Conservation (phyloP, 371 early-diverging fungal species). For the Mortierella sp. region DNA sequence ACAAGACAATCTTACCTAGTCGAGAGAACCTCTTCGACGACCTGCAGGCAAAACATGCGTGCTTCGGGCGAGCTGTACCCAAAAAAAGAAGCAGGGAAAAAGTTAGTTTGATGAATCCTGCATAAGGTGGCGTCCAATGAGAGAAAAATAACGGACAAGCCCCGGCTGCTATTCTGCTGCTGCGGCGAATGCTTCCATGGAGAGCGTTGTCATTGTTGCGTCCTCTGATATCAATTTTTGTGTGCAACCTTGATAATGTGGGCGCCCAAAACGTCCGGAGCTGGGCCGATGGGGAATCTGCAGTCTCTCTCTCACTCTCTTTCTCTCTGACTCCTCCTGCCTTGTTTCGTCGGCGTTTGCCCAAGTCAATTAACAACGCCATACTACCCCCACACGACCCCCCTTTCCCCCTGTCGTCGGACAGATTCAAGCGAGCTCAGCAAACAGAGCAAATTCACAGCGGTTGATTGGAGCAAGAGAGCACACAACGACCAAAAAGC, state of each 20-base stretch:
- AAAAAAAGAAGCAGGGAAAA: neutral
- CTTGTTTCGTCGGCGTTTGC: too few species aligned
- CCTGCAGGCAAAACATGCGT: constrained; percentile 88
- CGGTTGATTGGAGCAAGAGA: constrained; percentile 33
- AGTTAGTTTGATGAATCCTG: neutral
- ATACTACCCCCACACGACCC: constrained; percentile 20
- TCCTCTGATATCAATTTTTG: neutral
- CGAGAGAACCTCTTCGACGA: constrained; percentile 80
- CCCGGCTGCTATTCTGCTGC: too few species aligned
- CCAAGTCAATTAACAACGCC: too few species aligned
- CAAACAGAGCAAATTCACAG: constrained; percentile 10
- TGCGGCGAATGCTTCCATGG: neutral
- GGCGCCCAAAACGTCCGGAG: too few species aligned
- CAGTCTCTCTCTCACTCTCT: too few species aligned
- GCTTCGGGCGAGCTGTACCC: constrained; percentile 76
- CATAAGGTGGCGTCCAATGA: too few species aligned
- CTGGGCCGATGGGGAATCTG: too few species aligned
- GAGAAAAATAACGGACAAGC: too few species aligned
- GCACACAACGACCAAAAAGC: neutral
- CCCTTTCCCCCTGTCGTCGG: neutral
- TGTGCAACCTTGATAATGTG: too few species aligned
- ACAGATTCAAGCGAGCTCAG: neutral
- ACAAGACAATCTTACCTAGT: constrained; percentile 59
- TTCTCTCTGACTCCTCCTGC: too few species aligned
- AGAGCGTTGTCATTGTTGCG: neutral